Evolutionary conservation across 179 eudicot genomes (phyloP).

Genomic region (Corrigiola litoralis): DNA sequence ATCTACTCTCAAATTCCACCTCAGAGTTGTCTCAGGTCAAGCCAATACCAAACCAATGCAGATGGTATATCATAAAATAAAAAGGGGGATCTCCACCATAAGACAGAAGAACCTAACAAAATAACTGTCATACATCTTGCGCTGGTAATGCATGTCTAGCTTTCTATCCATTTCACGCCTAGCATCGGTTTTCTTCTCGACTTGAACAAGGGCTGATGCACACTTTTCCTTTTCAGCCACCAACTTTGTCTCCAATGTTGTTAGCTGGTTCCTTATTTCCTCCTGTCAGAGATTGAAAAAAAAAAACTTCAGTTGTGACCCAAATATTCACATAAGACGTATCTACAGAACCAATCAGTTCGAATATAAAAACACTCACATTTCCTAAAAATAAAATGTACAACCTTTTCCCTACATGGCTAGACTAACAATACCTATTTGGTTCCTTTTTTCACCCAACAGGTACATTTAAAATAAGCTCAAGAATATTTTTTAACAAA

Average conservation of each 20-base stretch:
- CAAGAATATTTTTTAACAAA: too few species aligned
- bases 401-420: not conserved
- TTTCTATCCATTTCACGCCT: conserved; percentile 70
- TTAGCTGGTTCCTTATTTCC: conserved; percentile 55
- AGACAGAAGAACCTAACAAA: not conserved
- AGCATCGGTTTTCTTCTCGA: conserved; percentile 43
- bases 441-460: too few species aligned
- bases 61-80: not conserved
- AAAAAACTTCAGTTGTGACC: not conserved
- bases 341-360: too few species aligned
- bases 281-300: conserved; percentile 43
- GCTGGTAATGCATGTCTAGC: conserved; percentile 77
- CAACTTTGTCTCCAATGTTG: conserved; percentile 52
- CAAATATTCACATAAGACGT: not conserved
- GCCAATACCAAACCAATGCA: not conserved
- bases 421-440: too few species aligned
- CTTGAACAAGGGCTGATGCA: conserved; percentile 39
- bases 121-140: conserved; percentile 58
- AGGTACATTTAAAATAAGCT: too few species aligned
- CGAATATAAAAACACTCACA: too few species aligned
- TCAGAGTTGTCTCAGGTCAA: not conserved
- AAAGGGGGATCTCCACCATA: not conserved
- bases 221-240: conserved; percentile 52
- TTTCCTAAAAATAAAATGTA: not conserved
- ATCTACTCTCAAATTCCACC: not conserved